phyloP scores from a whole-genome alignment of 768 basidiomycete genomes.

The Lactifluus piperatus region DNA sequence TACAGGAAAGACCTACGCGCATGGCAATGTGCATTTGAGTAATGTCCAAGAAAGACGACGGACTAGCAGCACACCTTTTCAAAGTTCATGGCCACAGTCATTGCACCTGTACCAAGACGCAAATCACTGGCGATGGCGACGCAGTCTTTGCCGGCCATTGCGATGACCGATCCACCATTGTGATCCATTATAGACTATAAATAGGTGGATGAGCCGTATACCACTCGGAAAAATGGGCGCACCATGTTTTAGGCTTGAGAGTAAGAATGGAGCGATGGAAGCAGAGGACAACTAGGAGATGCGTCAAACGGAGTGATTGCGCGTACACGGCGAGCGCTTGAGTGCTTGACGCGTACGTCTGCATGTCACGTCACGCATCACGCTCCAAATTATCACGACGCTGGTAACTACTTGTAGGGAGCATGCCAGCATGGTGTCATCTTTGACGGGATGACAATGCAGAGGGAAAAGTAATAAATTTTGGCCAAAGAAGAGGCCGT shows the following conservation, averaged over 20 bases:
- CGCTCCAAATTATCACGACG: not conserved
- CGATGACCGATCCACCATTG: conserved; percentile 97
- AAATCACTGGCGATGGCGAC: conserved; percentile 97
- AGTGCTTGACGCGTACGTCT: conserved; percentile 1
- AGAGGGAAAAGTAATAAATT: too few species aligned
- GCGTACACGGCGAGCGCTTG: not conserved
- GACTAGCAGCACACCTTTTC: conserved; percentile 59
- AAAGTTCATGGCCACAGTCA: conserved; percentile 86
- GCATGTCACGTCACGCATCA: conserved; percentile 1
- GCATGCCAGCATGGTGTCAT: too few species aligned
- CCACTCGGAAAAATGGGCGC: not conserved
- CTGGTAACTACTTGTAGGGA: too few species aligned
- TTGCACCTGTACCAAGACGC: conserved; percentile 78
- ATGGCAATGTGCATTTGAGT: conserved; percentile 16
- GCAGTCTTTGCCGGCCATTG: conserved; percentile 98
- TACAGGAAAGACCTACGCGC: conserved; percentile 78
- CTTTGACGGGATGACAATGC: too few species aligned
- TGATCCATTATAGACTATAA: conserved; percentile 79
- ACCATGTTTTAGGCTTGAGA: conserved; percentile 15
- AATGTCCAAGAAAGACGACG: not conserved
- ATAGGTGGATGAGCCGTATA: not conserved
- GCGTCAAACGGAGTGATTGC: not conserved
- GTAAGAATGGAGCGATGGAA: not conserved
- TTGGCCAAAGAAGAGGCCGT: too few species aligned
- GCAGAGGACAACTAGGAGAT: not conserved